Evolutionary conservation across 495 filamentous ascomycete species (phyloP).

Genomic region (Pseudomonodictys pantanalensis): DNA sequence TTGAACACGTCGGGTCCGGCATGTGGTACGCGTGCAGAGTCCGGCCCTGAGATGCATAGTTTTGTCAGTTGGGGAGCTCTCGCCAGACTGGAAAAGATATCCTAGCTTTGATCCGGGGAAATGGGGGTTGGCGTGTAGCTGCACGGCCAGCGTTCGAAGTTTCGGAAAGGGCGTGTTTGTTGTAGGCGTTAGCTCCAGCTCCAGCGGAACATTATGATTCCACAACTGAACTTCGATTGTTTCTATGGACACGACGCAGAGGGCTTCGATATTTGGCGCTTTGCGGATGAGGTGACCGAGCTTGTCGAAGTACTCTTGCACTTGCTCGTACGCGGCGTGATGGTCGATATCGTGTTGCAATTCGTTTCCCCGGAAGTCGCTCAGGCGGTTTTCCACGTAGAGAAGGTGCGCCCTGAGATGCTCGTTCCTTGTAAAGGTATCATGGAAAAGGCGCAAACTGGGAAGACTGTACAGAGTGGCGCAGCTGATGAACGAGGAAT

Average conservation of each 20-base stretch:
- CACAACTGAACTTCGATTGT: neutral
- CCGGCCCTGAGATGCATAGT: too few species aligned
- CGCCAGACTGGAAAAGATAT: slow-evolving; percentile 1
- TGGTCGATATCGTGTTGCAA: neutral
- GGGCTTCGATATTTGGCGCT: slow-evolving; percentile 1
- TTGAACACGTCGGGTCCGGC: too few species aligned
- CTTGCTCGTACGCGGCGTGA: neutral
- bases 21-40: too few species aligned
- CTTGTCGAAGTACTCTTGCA: slow-evolving; percentile 2
- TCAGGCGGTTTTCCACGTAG: slow-evolving; percentile 12
- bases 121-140: neutral
- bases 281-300: neutral
- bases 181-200: too few species aligned
- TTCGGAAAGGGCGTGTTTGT: too few species aligned
- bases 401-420: neutral
- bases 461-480: neutral
- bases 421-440: neutral
- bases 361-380: slow-evolving; percentile 7
- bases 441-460: neutral
- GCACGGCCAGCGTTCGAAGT: slow-evolving; percentile 7
- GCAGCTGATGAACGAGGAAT: neutral
- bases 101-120: neutral
- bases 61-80: neutral
- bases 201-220: neutral
- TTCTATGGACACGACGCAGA: slow-evolving; percentile 6